Evolutionary conservation across 1,139 yeast genomes (phyloP).

Genomic region (Maudiozyma humilis): DNA sequence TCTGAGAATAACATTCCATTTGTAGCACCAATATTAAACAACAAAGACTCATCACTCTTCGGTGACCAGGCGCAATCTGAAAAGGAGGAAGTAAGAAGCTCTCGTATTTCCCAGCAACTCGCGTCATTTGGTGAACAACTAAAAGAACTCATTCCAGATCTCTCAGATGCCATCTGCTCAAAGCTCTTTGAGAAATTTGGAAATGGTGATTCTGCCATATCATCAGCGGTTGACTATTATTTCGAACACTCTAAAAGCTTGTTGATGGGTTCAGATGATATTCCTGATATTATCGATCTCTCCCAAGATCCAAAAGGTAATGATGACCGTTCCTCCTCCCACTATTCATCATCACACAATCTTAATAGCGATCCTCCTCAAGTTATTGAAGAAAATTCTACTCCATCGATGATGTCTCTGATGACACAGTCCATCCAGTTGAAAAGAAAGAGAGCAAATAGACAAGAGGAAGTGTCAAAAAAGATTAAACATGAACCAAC

Average conservation of each 20-base stretch:
- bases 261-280: background rate
- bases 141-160: slow-evolving; percentile 10
- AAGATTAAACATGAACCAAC: slow-evolving; percentile 1
- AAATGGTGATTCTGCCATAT: slow-evolving; percentile 1
- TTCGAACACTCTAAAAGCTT: slow-evolving; percentile 8
- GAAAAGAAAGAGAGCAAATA: slow-evolving; percentile 5
- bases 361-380: slow-evolving; percentile 1
- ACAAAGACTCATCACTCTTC: slow-evolving; percentile 12
- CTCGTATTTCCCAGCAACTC: background rate
- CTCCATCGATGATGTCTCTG: background rate
- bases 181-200: slow-evolving; percentile 8
- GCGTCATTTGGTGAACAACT: slow-evolving; percentile 6
- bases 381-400: background rate
- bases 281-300: background rate
- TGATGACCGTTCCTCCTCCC: too few species aligned
- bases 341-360: background rate
- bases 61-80: background rate
- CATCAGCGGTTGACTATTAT: slow-evolving; percentile 10
- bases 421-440: background rate
- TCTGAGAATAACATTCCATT: slow-evolving; percentile 8
- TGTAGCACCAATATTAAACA: slow-evolving; percentile 6
- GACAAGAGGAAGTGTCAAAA: slow-evolving; percentile 3
- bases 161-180: slow-evolving; percentile 1
- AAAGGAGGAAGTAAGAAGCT: too few species aligned
- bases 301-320: background rate